Percentiles rank a stretch among this genome's conserved stretches.
These are phyloP conservation scores for Alloteropsis semialata DNA, from an alignment of 176 grass and related monocot genomes.

Conservation along the genomic window DNA sequence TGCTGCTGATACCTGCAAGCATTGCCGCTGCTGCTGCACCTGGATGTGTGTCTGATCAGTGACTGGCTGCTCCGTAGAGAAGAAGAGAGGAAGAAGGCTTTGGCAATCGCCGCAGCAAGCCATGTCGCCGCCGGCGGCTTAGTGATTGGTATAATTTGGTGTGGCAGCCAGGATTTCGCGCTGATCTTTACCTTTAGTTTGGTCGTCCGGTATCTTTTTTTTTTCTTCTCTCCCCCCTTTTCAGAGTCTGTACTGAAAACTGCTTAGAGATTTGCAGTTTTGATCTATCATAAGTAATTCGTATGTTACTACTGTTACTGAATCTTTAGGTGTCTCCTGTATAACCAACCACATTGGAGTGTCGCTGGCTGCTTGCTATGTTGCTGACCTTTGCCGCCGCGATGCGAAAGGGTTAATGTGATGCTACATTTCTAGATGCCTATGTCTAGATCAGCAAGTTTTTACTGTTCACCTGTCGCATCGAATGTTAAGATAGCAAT, in stretches of 20 bases:
- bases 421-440: no score
- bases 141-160: conserved; percentile 17
- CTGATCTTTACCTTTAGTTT: conserved; percentile 21
- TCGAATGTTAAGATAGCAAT: no score
- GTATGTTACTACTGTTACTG: neutral
- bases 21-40: neutral
- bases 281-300: conserved; percentile 22
- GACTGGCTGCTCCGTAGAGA: conserved; percentile 41
- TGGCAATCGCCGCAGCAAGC: neutral
- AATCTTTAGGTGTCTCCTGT: neutral
- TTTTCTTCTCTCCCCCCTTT: neutral
- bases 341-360: neutral
- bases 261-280: conserved; percentile 40
- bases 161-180: conserved; percentile 26
- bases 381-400: no score
- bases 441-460: no score
- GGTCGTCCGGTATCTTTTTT: neutral
- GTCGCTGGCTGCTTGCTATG: no score
- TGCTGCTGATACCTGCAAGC: conserved; percentile 5
- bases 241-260: conserved; percentile 32
- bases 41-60: conserved; percentile 44
- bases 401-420: no score
- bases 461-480: no score
- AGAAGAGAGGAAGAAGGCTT: conserved; percentile 30
- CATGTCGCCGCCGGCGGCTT: conserved; percentile 7